phyloP scores from a whole-genome alignment of 148 eudicot genomes.

The Mesembryanthemum crystallinum region DNA sequence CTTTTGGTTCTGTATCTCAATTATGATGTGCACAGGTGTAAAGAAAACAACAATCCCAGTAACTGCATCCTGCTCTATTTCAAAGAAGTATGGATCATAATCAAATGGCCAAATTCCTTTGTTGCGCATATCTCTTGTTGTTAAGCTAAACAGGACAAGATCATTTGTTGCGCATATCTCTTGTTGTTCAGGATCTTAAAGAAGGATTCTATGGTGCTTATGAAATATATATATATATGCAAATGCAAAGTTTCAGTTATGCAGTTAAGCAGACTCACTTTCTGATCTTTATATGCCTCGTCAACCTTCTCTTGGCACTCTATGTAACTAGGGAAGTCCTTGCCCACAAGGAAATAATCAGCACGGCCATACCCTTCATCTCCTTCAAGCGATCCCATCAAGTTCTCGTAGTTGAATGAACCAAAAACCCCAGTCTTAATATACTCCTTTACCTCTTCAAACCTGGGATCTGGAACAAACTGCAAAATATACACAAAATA shows the following conservation, averaged over 20 bases:
- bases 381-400: conserved; percentile 87
- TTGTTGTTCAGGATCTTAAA: background rate
- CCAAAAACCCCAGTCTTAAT: conserved; percentile 84
- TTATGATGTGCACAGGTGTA: no score
- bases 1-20: no score
- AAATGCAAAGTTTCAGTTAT: conserved; percentile 4
- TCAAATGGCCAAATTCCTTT: no score
- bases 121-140: no score
- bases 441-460: conserved; percentile 77
- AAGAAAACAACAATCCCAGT: no score
- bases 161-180: background rate
- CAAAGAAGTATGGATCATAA: no score
- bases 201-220: background rate
- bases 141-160: background rate
- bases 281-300: conserved; percentile 78
- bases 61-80: no score
- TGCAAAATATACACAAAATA: conserved; percentile 24
- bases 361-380: conserved; percentile 88
- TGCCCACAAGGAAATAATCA: conserved; percentile 94
- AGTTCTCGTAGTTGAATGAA: conserved; percentile 47
- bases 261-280: conserved; percentile 38
- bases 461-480: conserved; percentile 84
- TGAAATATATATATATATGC: background rate
- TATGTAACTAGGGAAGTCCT: conserved; percentile 92
- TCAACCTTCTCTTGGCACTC: conserved; percentile 94